Evolutionary conservation across 352 stramenopile genomes (phyloP), one percentile per base, ranked within the genome.

Genomic region (Pythium utonaiense): DNA sequence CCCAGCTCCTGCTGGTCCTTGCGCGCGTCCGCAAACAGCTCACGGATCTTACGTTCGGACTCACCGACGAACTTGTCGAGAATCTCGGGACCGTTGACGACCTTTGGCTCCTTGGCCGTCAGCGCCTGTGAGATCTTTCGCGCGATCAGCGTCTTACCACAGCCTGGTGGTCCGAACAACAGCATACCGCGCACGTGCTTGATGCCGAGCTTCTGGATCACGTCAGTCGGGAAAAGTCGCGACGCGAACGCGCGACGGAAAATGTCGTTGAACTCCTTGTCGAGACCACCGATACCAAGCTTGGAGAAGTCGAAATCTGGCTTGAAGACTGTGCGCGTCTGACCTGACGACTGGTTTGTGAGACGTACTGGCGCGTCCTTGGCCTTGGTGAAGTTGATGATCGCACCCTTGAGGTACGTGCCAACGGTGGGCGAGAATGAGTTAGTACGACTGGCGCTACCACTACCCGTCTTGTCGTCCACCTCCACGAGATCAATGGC

Each of bases 261-360:
- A 63, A 99, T 99, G 74, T 98, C 86, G 78, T 98, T 98, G 73
- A 99, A 99, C 80, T 99, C 96, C 53, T 96, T 92, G 77, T 99
- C 96, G 30, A 99, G 88, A 60, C 98, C 98, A 38, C 97, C 98
- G 73, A 99, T 99, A 55, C 96, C 97, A 38, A 99, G 77, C 73
- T 98, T 98, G 67, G 93, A 95, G 77, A 99, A 99, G 77, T 99
- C 96, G 75, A 99, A 99, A 59, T 99, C 96, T 1, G 83, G 86
- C 45, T 97, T 95, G 75, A 99, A 99, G 28, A 99, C 80, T 3
- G 65, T 87, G 51, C 81, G 78, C 16, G 69, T 84, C 53, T 83
- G 78, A n/a, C 85, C 85, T 9, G 70, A 83, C 19, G 79, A 88
- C 65, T 93, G 85, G 66, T 94, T 94, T 3, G 78, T 77, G 30